Percentiles rank a stretch among this genome's conserved stretches.
These are phyloP conservation scores for Citrus trifoliata DNA, from an alignment of 345 rosid species.

Conservation along the genomic window DNA sequence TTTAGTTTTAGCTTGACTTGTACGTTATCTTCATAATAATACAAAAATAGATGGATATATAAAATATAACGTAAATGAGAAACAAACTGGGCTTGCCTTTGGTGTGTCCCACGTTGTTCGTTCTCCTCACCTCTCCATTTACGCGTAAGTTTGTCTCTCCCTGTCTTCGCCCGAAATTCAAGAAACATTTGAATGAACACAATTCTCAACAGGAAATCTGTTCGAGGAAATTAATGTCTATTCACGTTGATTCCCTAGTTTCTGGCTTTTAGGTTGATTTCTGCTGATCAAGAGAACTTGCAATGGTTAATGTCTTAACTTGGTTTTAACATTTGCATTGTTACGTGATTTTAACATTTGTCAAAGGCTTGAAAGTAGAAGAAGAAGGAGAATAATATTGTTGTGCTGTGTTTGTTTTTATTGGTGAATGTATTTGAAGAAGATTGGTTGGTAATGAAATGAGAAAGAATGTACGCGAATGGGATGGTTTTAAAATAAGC, in stretches of 20 bases:
- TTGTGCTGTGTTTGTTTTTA: background rate
- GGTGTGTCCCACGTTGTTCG: slow-evolving; percentile 25
- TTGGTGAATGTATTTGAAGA: background rate
- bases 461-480: slow-evolving; percentile 36
- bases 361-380: background rate
- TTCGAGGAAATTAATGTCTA: background rate
- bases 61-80: background rate
- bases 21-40: background rate
- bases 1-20: background rate
- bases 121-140: background rate
- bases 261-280: background rate
- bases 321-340: background rate
- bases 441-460: slow-evolving; percentile 31
- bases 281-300: background rate
- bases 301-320: background rate
- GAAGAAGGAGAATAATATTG: background rate
- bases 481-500: slow-evolving; percentile 30
- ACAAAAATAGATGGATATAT: background rate
- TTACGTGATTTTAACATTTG: background rate
- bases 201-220: background rate
- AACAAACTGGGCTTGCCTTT: background rate
- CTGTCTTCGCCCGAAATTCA: slow-evolving; percentile 18
- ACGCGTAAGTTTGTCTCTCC: slow-evolving; percentile 8
- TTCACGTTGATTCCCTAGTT: background rate
- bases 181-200: slow-evolving; percentile 9